Conservation (phyloP, 495 filamentous ascomycete genomes). For the Astrocystis sublimbata region DNA sequence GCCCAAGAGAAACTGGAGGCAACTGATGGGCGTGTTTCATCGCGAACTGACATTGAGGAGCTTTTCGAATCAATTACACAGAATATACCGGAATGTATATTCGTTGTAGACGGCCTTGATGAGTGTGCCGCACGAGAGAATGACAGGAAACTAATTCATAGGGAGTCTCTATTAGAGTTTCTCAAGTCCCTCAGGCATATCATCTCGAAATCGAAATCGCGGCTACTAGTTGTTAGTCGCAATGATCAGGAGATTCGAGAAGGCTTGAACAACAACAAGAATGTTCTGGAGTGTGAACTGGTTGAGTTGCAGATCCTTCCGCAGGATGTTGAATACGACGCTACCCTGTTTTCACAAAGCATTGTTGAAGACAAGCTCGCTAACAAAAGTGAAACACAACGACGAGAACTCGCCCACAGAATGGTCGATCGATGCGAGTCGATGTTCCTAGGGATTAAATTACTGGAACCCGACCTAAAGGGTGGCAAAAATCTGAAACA, state of each 20-base stretch:
- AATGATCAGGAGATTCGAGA: slow-evolving; percentile 27
- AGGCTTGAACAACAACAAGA: slow-evolving; percentile 6
- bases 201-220: slow-evolving; percentile 18
- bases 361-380: slow-evolving; percentile 29
- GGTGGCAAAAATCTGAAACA: slow-evolving; percentile 24
- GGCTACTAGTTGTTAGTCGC: slow-evolving; percentile 29
- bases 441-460: slow-evolving; percentile 32
- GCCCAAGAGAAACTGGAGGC: background rate
- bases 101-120: slow-evolving; percentile 37
- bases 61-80: slow-evolving; percentile 25
- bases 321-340: slow-evolving; percentile 24
- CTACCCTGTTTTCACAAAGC: slow-evolving; percentile 18
- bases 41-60: slow-evolving; percentile 19
- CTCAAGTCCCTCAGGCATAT: slow-evolving; percentile 18
- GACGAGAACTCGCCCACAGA: slow-evolving; percentile 19
- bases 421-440: slow-evolving; percentile 29
- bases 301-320: slow-evolving; percentile 24
- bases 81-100: slow-evolving; percentile 23
- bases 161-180: slow-evolving; percentile 16
- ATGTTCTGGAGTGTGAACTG: background rate
- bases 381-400: slow-evolving; percentile 18
- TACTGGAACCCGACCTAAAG: slow-evolving; percentile 26
- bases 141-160: background rate
- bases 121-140: slow-evolving; percentile 25
- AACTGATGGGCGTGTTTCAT: slow-evolving; percentile 15